Evolutionary conservation across 192 early-diverging fungal genomes (phyloP), one percentile per base, ranked within the genome.

Genomic region (Thoreauomyces humboldtii): DNA sequence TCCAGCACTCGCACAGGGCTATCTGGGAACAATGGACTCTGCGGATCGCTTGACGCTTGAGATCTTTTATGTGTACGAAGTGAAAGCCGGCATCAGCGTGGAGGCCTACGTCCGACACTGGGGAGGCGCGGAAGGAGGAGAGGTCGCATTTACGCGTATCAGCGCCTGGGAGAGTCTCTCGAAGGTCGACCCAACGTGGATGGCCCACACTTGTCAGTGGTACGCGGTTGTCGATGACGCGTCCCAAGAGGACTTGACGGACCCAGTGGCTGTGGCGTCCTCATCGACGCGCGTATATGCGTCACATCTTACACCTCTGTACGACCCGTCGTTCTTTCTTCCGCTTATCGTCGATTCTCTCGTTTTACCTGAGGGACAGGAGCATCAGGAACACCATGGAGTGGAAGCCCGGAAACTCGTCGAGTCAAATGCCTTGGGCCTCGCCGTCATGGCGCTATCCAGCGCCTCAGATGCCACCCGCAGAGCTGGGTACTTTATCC

Each of bases 321-420:
- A 91, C 58, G 88, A 91, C 67, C 77, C 82, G 24, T 63, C 73
- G 6, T 92, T 89, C 69, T 77, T 90, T 63, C 68, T 92, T 25
- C 88, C 91, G 21, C 73, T 90, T 12, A 80, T 89, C 65, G 83
- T 83, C 1, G 79, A 69, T 12, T 61, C 77, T 41, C 67, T 90
- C 46, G 15, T 52, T 29, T 22, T 52, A 2, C 50, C 50, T 29
- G 50, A 52, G 15, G 21, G 25, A 2, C 50, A 27, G 15, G 29
- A 24, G 25, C 19, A 27, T 2, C 57, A 64, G 17, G 27, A 67
- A 3, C 72, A 72, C 25, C 79, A 81, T 19, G 71, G 73, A 2
- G 21, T 91, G 3, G 90, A 92, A 44, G 63, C 77, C 36, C 77
- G 85, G 27, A 73, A 71, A 2, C 71, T 91, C 35, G 73, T 92